Evolutionary conservation across 768 basidiomycete genomes (phyloP).

Genomic region (Kwoniella sp.): DNA sequence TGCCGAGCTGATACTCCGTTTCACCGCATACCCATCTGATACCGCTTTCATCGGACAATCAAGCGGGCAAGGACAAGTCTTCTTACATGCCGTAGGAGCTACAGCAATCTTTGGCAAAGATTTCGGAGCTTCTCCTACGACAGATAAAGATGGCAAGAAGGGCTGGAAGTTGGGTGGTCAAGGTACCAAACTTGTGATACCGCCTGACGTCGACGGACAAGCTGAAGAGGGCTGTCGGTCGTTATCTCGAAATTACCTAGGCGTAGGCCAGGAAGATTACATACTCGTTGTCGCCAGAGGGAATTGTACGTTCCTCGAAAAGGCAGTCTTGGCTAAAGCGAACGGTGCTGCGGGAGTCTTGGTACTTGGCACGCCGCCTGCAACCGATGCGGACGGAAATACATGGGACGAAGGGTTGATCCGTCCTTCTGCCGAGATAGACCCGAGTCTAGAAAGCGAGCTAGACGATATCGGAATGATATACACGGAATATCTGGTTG

Average conservation of each 20-base stretch:
- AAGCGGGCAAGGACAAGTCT: slow-evolving; percentile 57
- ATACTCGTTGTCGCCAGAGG: slow-evolving; percentile 71
- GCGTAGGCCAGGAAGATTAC: slow-evolving; percentile 14
- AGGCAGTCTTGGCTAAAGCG: slow-evolving; percentile 68
- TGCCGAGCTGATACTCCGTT: slow-evolving; percentile 63
- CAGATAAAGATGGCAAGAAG: background rate
- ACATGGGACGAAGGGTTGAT: slow-evolving; percentile 35
- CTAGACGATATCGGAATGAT: slow-evolving; percentile 39
- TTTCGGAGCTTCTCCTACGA: slow-evolving; percentile 23
- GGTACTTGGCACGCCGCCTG: slow-evolving; percentile 59
- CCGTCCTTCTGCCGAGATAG: slow-evolving; percentile 40
- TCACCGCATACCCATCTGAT: slow-evolving; percentile 56
- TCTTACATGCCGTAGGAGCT: slow-evolving; percentile 62
- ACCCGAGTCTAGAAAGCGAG: slow-evolving; percentile 4
- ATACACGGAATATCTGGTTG: slow-evolving; percentile 39
- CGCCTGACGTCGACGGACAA: background rate
- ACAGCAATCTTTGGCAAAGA: slow-evolving; percentile 74
- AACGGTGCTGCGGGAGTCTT: slow-evolving; percentile 78
- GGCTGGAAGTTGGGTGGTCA: slow-evolving; percentile 22
- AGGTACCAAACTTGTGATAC: slow-evolving; percentile 9
- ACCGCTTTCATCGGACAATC: slow-evolving; percentile 1
- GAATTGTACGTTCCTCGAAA: slow-evolving; percentile 83
- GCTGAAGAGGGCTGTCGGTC: slow-evolving; percentile 13
- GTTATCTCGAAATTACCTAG: slow-evolving; percentile 1
- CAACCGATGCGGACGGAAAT: background rate